These are phyloP conservation scores for Cyphellophora attinorum DNA, from an alignment of 2,329 filamentous ascomycete species.

Conservation along the genomic window DNA sequence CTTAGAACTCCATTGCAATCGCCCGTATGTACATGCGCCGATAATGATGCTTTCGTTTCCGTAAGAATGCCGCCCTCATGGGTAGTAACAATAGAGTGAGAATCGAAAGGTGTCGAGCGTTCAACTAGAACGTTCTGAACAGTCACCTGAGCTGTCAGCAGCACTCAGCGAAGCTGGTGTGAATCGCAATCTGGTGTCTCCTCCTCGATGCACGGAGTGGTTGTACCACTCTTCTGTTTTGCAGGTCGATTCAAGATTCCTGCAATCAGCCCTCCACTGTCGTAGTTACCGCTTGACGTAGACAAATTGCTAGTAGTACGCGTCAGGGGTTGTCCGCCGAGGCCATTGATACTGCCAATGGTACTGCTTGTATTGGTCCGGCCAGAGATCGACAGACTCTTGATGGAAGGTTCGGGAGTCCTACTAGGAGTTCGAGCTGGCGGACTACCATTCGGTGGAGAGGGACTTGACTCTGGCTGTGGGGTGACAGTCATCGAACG, in stretches of 20 bases:
- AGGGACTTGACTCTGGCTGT: neutral
- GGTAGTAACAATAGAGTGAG: too few species aligned
- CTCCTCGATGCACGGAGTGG: neutral
- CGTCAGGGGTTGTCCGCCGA: neutral
- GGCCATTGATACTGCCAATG: neutral
- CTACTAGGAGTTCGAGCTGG: constrained; percentile 1
- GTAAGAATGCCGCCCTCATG: too few species aligned
- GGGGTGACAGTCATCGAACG: constrained; percentile 1
- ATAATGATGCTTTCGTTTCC: too few species aligned
- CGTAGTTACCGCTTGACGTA: constrained; percentile 6
- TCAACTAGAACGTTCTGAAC: too few species aligned
- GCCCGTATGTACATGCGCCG: too few species aligned
- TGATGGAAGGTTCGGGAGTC: neutral
- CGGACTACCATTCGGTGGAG: constrained; percentile 1
- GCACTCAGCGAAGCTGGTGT: too few species aligned
- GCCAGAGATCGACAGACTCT: neutral
- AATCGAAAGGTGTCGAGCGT: too few species aligned
- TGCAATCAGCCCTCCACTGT: constrained; percentile 10
- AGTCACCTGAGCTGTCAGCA: too few species aligned
- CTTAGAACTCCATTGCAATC: too few species aligned
- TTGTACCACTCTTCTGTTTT: constrained; percentile 2
- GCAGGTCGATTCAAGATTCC: constrained; percentile 10
- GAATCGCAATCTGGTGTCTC: too few species aligned
- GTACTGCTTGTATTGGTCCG: neutral
- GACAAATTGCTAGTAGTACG: neutral